Evolutionary conservation across 1,284 basidiomycete species (phyloP), one percentile per base, ranked within the genome.

Genomic region (Malassezia nana): DNA sequence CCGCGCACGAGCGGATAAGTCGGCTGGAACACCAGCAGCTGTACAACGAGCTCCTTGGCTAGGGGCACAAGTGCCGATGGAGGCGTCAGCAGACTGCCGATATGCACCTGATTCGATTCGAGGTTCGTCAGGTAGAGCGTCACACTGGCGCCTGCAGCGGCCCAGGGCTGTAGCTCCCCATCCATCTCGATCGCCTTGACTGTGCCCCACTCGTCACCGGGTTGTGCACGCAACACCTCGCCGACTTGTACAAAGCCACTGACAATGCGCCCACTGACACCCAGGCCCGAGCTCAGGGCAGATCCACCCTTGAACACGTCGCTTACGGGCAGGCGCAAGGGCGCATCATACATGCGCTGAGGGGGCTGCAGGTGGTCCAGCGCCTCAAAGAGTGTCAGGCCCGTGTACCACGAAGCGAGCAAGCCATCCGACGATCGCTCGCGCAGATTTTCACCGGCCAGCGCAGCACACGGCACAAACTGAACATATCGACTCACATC

Each of bases 11-110:
- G 86, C 0, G 94, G 94, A 35, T 88, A 81, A 56, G 86, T 81
- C 6, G 91, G 82, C 72, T 96, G 91, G 72, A 99, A 98, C 2
- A 95, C 82, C 48, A 99, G 86, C 60, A 99, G 83, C 59, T 89
- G 83, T 1, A 89, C 89, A 1, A 79, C 81, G 74, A 96, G 92
- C 5, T 78, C 77, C 1, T 81, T 82, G 1, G 83, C 84, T 15
- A 96, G 78, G 1, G 85, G 86, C 8, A 92, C 83, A 4, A 75
- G 76, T 2, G 77, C 77, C 1, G 52, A 40, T 0, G 81, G 81
- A 1, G 86, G 82, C 69, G 92, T 96, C 1, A 99, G 79, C 3
- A 98, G 86, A 31, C 82, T 86, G 16, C 92, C 92, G 53, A 96
- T 85, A 73, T 65, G 72, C 29, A 99, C 78, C 64, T 94, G 83